Conservation (phyloP, 371 early-diverging fungal genomes). For the Encephalitozoon cuniculi region DNA sequence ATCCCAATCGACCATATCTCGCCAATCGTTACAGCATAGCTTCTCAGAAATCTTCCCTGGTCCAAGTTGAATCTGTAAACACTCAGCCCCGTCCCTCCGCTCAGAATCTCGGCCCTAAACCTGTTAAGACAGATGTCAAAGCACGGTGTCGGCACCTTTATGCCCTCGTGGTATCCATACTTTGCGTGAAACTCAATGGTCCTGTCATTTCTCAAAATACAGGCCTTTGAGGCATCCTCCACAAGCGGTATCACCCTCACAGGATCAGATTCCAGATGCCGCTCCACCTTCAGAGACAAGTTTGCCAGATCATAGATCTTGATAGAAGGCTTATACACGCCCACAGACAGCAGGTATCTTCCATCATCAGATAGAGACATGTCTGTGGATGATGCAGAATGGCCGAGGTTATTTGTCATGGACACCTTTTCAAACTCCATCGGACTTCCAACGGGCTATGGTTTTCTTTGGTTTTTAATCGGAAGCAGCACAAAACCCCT, state of each 20-base stretch:
- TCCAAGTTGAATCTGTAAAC: conserved; percentile 83
- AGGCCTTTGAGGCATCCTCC: conserved; percentile 91
- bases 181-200: conserved; percentile 90
- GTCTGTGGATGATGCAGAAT: conserved; percentile 80
- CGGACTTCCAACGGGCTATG: neutral
- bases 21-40: conserved; percentile 66
- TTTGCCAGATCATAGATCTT: conserved; percentile 81
- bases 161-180: conserved; percentile 80
- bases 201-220: conserved; percentile 78
- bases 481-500: neutral
- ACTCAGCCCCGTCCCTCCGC: conserved; percentile 71
- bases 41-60: conserved; percentile 79
- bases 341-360: conserved; percentile 71
- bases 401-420: conserved; percentile 87
- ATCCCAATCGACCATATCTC: conserved; percentile 62
- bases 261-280: conserved; percentile 84
- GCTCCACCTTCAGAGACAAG: conserved; percentile 87
- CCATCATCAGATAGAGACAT: conserved; percentile 76
- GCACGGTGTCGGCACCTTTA: conserved; percentile 74
- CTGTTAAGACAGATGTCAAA: conserved; percentile 66
- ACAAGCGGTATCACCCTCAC: conserved; percentile 65
- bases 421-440: conserved; percentile 63
- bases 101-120: conserved; percentile 75
- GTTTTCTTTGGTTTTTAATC: conserved; percentile 3
- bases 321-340: conserved; percentile 93